A percentile compares a stretch with the other conserved stretches of the same genome.
Conservation (phyloP, 495 filamentous ascomycete genomes). For the Penicillium fimorum region DNA sequence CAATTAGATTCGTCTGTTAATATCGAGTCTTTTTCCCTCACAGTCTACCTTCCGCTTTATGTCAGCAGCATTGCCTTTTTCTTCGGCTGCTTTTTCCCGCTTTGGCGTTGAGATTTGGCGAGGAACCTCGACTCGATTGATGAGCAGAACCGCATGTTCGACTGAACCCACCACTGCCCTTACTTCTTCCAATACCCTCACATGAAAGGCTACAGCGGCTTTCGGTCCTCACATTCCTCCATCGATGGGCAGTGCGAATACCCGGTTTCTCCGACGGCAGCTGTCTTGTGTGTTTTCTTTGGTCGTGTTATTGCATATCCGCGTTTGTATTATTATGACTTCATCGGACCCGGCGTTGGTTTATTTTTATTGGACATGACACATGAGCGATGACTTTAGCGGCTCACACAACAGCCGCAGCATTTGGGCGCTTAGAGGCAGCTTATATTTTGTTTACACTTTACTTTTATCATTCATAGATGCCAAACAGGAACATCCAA, state of each 20-base stretch:
- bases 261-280: slow-evolving; percentile 10
- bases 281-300: slow-evolving; percentile 24
- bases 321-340: slow-evolving; percentile 30
- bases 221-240: slow-evolving; percentile 19
- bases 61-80: slow-evolving; percentile 45
- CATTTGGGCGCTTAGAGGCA: slow-evolving; percentile 23
- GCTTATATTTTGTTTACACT: slow-evolving; percentile 15
- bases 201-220: background rate
- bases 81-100: slow-evolving; percentile 45
- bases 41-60: slow-evolving; percentile 53
- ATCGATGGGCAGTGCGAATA: slow-evolving; percentile 16
- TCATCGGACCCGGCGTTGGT: slow-evolving; percentile 23
- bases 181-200: background rate
- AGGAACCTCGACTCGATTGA: slow-evolving; percentile 10
- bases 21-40: slow-evolving; percentile 5
- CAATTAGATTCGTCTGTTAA: slow-evolving; percentile 15
- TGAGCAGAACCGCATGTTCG: slow-evolving; percentile 6
- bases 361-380: slow-evolving; percentile 15
- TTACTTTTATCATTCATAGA: slow-evolving; percentile 13
- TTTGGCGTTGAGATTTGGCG: slow-evolving; percentile 41
- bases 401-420: slow-evolving; percentile 15
- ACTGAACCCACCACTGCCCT: background rate
- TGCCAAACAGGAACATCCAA: background rate
- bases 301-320: slow-evolving; percentile 12
- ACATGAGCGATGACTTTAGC: slow-evolving; percentile 16